Percentiles rank a stretch among this genome's conserved stretches.
Conservation (phyloP, 768 basidiomycete genomes). For the Agaricus blazei region DNA sequence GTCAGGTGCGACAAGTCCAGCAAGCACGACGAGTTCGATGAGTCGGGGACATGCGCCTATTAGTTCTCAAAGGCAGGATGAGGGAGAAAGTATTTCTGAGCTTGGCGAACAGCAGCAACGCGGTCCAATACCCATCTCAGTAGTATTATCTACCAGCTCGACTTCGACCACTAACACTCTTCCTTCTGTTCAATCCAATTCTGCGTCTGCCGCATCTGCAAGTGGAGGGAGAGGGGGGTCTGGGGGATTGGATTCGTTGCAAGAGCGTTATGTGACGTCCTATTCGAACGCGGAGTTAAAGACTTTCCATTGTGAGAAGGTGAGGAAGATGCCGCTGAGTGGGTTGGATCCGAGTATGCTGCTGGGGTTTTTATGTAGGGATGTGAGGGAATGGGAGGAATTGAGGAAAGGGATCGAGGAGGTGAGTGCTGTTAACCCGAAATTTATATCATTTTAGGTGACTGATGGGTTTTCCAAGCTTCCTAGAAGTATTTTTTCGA, state of each 20-base stretch:
- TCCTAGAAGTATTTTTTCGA: slow-evolving; percentile 73
- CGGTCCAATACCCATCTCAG: neutral
- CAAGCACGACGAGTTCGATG: slow-evolving; percentile 27
- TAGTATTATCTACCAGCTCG: slow-evolving; percentile 11
- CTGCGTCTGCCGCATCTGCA: neutral
- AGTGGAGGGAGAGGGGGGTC: neutral
- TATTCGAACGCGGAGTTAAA: slow-evolving; percentile 70
- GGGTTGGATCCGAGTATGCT: slow-evolving; percentile 97
- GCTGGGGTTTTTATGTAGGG: slow-evolving; percentile 82
- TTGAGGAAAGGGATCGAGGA: slow-evolving; percentile 66
- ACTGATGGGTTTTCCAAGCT: slow-evolving; percentile 27
- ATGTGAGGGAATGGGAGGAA: slow-evolving; percentile 84
- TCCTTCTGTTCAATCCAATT: slow-evolving; percentile 21
- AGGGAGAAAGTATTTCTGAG: no score
- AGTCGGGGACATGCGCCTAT: slow-evolving; percentile 47
- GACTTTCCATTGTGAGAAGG: slow-evolving; percentile 95
- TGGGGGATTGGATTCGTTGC: slow-evolving; percentile 38
- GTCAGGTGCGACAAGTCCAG: slow-evolving; percentile 40
- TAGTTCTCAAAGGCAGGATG: neutral
- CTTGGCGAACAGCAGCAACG: neutral
- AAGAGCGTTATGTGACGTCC: slow-evolving; percentile 64
- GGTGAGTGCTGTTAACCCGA: slow-evolving; percentile 37
- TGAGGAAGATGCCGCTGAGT: slow-evolving; percentile 89
- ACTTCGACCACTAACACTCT: slow-evolving; percentile 7
- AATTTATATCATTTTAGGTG: slow-evolving; percentile 1